phyloP scores from a whole-genome alignment of 768 basidiomycete species.

The Mycena polygramma region DNA sequence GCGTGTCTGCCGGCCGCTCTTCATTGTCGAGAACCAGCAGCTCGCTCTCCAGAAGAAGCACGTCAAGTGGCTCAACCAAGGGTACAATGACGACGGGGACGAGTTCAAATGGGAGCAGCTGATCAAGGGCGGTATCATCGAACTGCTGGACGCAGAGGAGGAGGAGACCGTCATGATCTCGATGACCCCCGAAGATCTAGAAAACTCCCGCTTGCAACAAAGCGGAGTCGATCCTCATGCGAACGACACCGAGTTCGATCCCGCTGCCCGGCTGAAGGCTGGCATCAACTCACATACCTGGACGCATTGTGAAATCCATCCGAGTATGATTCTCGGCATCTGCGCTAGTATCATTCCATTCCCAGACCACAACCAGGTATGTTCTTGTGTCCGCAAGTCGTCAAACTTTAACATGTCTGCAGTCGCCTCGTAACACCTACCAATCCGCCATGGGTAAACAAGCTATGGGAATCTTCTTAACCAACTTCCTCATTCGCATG shows the following conservation, averaged over 20 bases:
- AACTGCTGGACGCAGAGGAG: constrained; percentile 97
- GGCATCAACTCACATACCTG: constrained; percentile 89
- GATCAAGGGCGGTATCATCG: constrained; percentile 89
- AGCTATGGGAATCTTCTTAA: constrained; percentile 99
- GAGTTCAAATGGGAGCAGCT: constrained; percentile 88
- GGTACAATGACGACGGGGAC: constrained; percentile 69
- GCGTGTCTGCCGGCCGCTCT: constrained; percentile 95
- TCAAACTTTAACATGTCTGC: constrained; percentile 29
- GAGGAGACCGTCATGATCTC: constrained; percentile 99
- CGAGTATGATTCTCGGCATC: constrained; percentile 98
- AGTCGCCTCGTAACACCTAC: constrained; percentile 99
- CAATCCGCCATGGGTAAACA: constrained; percentile 99
- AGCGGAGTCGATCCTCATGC: constrained; percentile 68
- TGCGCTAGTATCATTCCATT: constrained; percentile 99
- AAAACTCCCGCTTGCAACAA: constrained; percentile 80
- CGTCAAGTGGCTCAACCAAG: constrained; percentile 76
- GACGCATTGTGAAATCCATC: constrained; percentile 99
- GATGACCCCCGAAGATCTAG: constrained; percentile 97
- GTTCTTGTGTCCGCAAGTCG: constrained; percentile 41
- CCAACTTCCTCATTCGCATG: constrained; percentile 99
- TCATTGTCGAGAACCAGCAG: constrained; percentile 95
- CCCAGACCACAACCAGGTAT: constrained; percentile 98
- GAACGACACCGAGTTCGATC: constrained; percentile 84
- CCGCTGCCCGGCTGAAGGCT: constrained; percentile 89
- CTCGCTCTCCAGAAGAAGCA: constrained; percentile 88